Evolutionary conservation across 2,329 filamentous ascomycete species (phyloP).

Genomic region (Colletotrichum spaethianum): DNA sequence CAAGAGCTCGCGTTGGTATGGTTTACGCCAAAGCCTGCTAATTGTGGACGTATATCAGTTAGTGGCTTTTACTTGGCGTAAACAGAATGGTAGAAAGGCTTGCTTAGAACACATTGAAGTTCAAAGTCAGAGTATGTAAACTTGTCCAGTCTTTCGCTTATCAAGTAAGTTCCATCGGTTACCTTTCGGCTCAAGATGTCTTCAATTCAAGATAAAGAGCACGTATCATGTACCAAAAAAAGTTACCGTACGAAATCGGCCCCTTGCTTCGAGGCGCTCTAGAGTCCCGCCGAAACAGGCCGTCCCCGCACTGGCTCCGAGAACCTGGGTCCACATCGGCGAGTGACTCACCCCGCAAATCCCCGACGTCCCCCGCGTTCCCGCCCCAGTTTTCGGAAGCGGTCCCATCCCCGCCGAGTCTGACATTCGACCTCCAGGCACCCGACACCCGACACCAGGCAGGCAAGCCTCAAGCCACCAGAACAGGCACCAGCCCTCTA

Average conservation of each 20-base stretch:
- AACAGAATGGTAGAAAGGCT: too few relatives aligned
- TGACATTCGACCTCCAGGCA: slow-evolving; percentile 28
- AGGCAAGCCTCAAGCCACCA: neutral
- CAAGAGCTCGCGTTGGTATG: too few relatives aligned
- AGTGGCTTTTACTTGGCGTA: neutral
- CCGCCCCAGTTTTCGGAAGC: slow-evolving; percentile 15
- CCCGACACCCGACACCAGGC: too few relatives aligned
- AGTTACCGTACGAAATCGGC: neutral
- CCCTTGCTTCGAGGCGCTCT: neutral
- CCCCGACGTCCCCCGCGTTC: neutral
- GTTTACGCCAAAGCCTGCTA: neutral
- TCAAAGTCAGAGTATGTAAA: neutral
- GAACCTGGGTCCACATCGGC: slow-evolving; percentile 23
- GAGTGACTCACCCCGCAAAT: neutral
- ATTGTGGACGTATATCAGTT: neutral
- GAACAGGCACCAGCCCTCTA: slow-evolving; percentile 8
- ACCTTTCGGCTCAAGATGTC: too few relatives aligned
- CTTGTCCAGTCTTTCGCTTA: neutral
- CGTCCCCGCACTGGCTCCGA: slow-evolving; percentile 11
- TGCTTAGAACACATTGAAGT: too few relatives aligned
- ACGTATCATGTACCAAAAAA: too few relatives aligned
- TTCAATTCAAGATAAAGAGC: too few relatives aligned
- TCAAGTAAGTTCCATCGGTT: neutral
- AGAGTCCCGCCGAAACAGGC: neutral
- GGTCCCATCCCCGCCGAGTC: slow-evolving; percentile 10